phyloP scores from a whole-genome alignment of 1,284 basidiomycete species.

The Ustilago trichophora region DNA sequence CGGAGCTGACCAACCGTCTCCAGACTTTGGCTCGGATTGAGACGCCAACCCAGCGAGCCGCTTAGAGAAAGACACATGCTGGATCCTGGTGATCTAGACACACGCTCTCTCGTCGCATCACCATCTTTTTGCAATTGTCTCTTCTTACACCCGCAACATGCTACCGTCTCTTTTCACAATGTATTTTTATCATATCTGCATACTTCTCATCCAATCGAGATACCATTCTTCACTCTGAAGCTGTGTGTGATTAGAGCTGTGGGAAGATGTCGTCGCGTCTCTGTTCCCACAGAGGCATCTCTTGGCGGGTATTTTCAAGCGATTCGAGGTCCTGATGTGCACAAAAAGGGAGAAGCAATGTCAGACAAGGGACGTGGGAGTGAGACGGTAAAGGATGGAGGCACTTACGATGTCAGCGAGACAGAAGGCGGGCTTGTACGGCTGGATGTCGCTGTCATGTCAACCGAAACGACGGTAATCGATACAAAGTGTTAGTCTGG shows the following conservation, averaged over 20 bases:
- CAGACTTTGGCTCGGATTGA: slow-evolving; percentile 13
- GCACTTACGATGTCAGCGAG: slow-evolving; percentile 56
- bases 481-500: no score
- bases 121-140: neutral
- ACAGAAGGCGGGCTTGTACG: slow-evolving; percentile 59
- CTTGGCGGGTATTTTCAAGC: slow-evolving; percentile 47
- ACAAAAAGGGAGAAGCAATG: neutral
- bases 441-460: slow-evolving; percentile 52
- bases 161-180: no score
- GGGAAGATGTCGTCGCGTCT: slow-evolving; percentile 60
- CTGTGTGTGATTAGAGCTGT: slow-evolving; percentile 9
- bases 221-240: no score
- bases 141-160: neutral
- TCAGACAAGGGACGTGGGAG: neutral
- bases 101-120: neutral
- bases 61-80: no score
- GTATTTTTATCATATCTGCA: slow-evolving; percentile 4
- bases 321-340: slow-evolving; percentile 46
- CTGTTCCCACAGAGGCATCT: slow-evolving; percentile 65
- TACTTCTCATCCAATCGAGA: neutral
- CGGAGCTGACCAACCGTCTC: slow-evolving; percentile 18
- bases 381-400: neutral
- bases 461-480: no score
- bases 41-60: neutral
- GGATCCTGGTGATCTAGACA: slow-evolving; percentile 10